phyloP scores from a whole-genome alignment of 2,329 filamentous ascomycete genomes.

The Penicillium sp. region DNA sequence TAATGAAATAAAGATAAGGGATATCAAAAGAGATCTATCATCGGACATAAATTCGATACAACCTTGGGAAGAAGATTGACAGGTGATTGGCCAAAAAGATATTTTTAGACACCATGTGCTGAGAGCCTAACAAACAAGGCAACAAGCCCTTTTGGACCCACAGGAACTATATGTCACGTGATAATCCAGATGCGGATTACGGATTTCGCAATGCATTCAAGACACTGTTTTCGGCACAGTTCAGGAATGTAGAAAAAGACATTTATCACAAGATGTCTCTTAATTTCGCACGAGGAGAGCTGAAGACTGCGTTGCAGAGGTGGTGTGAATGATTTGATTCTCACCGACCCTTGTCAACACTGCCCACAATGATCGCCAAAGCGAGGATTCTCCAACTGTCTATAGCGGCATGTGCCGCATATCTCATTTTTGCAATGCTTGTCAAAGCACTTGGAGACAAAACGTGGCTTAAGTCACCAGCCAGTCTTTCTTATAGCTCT shows the following conservation, averaged over 20 bases:
- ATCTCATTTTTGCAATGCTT: neutral
- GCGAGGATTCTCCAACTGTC: neutral
- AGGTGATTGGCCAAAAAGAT: no score
- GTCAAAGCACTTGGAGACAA: neutral
- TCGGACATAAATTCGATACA: no score
- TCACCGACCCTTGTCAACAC: neutral
- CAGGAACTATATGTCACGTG: neutral
- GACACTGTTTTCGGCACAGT: neutral
- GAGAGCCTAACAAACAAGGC: neutral
- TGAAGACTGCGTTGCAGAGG: neutral
- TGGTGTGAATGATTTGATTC: neutral
- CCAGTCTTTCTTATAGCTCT: neutral
- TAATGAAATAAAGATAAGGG: no score
- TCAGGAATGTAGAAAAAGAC: neutral
- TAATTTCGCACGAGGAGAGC: neutral
- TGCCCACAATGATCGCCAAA: slow-evolving; percentile 1
- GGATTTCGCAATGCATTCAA: neutral
- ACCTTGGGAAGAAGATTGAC: no score
- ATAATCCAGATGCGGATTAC: neutral
- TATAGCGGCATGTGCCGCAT: neutral
- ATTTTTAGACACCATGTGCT: no score
- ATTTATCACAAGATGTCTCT: neutral
- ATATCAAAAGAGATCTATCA: no score
- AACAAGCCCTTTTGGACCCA: neutral
- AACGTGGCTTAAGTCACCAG: neutral